Base-by-base conservation (phyloP, 2,329 filamentous ascomycete species). In the Epichloe sylvatica region DNA sequence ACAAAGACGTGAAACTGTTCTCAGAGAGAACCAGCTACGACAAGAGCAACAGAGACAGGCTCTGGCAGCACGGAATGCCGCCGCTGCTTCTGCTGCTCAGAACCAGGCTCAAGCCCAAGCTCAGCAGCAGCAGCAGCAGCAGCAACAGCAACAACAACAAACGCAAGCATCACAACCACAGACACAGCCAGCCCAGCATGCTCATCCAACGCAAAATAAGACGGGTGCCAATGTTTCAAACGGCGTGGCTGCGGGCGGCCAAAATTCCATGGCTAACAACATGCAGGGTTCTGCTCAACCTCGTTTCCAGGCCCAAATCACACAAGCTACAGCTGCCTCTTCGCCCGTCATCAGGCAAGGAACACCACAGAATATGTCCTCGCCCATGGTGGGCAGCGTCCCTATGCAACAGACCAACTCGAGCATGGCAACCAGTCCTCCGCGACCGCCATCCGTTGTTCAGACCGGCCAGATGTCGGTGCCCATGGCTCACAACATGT, bases 261-360 rank as follows among this genome's bases (percentile, higher is more conserved):
- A 62, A 21, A 67, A 64, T 51, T 57, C 60, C 6, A 64, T 71
- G 49, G 59, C 66, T 30, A 70, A 67, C 37, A 65, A 62, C 12
- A 66, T 74, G 50, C 64, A 50, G 62, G 62, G 49, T 13, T 59
- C 69, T 9, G 64, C 66, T 5, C 72, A 73, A 52, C 64, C 70
- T 34, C 70, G 75, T 9, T 77, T 78, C 54, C 67, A 69, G 19
- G 68, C 71, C 45, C 76, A 81, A 55, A 75, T 79, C 7, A 76
- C 79, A 1, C 81, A 84, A 58, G 70, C 77, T 15, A 46, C 44
- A 7, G 74, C 77, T 4, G 80, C 79, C 1, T 81, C 81, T 8
- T 87, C 85, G n/a, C 85, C 86, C 0, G 70, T 80, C 51, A 65
- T 76, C 21, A 73, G 77, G 13, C 80, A 84, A 56, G 77, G 76